phyloP scores from a whole-genome alignment of 805 yeast genomes.

The Millerozyma acaciae region DNA sequence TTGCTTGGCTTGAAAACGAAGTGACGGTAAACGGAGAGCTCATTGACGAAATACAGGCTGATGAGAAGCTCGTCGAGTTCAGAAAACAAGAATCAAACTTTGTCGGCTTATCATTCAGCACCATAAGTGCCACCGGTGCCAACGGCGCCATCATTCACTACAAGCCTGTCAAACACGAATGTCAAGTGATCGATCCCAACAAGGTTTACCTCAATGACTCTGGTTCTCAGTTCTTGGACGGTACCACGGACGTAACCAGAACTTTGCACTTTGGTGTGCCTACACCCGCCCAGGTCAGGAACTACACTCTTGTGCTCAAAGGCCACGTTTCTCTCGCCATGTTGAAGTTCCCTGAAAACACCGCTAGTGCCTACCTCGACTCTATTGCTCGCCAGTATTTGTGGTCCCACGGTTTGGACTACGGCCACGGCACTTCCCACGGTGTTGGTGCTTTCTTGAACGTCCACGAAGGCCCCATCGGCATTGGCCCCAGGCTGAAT shows the following conservation, averaged over 20 bases:
- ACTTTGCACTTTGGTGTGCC: constrained; percentile 54
- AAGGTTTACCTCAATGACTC: constrained; percentile 55
- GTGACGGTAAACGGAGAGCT: constrained; percentile 37
- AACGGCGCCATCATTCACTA: constrained; percentile 79
- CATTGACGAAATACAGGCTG: constrained; percentile 59
- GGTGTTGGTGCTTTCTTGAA: constrained; percentile 60
- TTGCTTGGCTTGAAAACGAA: constrained; percentile 58
- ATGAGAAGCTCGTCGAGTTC: constrained; percentile 40
- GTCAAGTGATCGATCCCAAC: constrained; percentile 48
- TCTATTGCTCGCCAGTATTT: constrained; percentile 55
- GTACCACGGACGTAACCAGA: constrained; percentile 64
- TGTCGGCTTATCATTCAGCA: constrained; percentile 66
- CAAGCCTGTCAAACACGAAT: constrained; percentile 46
- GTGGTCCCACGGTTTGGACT: constrained; percentile 56
- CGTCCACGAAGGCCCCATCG: constrained; percentile 63
- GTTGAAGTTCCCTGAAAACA: constrained; percentile 51
- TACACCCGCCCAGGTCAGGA: constrained; percentile 39
- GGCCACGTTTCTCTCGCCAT: constrained; percentile 51
- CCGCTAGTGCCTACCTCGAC: constrained; percentile 53
- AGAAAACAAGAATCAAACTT: constrained; percentile 43
- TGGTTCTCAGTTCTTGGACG: constrained; percentile 60
- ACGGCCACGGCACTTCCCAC: constrained; percentile 63
- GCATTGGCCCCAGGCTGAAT: constrained; percentile 53
- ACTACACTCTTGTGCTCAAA: constrained; percentile 56
- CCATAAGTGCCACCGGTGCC: constrained; percentile 72